A percentile compares a stretch with the other conserved stretches of the same genome.
Evolutionary conservation across 179 eudicot species (phyloP).

Genomic region (Amaranthus tricolor): DNA sequence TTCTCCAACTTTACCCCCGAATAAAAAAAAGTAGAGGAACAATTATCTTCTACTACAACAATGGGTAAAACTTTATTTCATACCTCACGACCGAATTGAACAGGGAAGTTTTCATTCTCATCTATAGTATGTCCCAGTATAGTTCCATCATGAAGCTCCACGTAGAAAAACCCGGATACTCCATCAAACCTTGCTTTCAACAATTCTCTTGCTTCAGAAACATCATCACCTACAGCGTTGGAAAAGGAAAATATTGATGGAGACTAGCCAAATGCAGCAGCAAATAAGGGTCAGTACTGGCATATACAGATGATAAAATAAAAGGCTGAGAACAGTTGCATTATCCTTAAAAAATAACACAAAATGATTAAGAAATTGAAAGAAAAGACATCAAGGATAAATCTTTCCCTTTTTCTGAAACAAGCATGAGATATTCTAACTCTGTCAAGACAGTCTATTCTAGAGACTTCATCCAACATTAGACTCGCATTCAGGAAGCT

Average conservation of each 20-base stretch:
- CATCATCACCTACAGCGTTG: slow-evolving; percentile 39
- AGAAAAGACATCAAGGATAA: neutral
- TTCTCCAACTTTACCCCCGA: too few species aligned
- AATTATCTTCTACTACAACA: too few species aligned
- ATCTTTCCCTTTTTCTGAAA: neutral
- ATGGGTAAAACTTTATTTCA: neutral
- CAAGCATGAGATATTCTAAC: too few species aligned
- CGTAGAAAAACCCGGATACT: slow-evolving; percentile 73
- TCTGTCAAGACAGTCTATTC: too few species aligned
- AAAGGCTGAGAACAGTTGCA: neutral
- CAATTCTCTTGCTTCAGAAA: slow-evolving; percentile 52
- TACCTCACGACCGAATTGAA: slow-evolving; percentile 98
- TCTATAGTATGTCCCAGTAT: slow-evolving; percentile 64
- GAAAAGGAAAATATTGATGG: slow-evolving; percentile 4
- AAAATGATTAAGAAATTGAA: neutral
- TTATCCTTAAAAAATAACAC: neutral
- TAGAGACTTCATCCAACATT: too few species aligned
- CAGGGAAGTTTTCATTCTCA: slow-evolving; percentile 77
- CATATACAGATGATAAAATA: neutral
- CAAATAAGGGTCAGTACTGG: too few species aligned
- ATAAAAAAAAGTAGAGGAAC: too few species aligned
- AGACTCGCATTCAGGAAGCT: too few species aligned
- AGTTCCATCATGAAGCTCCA: slow-evolving; percentile 79
- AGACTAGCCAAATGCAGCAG: neutral
- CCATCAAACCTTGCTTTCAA: slow-evolving; percentile 50